Evolutionary conservation across 2,329 filamentous ascomycete genomes (phyloP), one percentile per base, ranked within the genome.

Genomic region (Chaetomium sp.): DNA sequence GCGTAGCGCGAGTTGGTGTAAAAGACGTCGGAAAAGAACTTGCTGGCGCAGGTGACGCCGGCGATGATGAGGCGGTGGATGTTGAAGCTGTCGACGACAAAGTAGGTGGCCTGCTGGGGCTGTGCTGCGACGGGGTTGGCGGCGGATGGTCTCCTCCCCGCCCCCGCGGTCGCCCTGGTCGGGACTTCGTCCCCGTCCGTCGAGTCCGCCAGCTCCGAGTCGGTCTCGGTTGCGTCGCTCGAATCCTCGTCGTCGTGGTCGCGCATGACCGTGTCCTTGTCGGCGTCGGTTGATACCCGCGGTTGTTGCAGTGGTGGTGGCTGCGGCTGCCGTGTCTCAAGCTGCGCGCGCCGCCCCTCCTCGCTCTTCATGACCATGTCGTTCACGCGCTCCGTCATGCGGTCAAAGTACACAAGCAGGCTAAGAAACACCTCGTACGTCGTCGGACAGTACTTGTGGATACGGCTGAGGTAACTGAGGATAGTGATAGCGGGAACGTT

Each of bases 1-100:
- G 95, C 95, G 77, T 99, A 99, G 87, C 95, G 87, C 62, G 95
- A 98, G 78, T 99, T 99, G 10, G 95, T 99, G 76, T 98, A 99
- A 73, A 99, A 99, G 49, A 98, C 94, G 79, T 99, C 87, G 5
- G 94, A 98, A 79, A 99, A 99, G 83, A 98, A 99, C 78, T 99
- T 99, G 85, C 94, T 98, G 5, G 95, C 93, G 78, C 95, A 98
- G 3, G 95, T 99, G 53, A 99, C 95, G 42, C 94, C 95, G 2
- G 95, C 92, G 75, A 99, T 99, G 62, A 98, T 93, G 62, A 99
- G 82, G 62, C 95, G 89, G 75, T 99, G 95, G 69, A 99, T 98
- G 78, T 99, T 99, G 81, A 95, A 99, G 79, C 95, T 98, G 79
- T 99, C 95, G 12, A 98, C 95, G 49, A 98, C 94, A 75, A 99